These are phyloP conservation scores for Magnolia officinalis DNA, from an alignment of 164 flowering plant species.

Conservation along the genomic window DNA sequence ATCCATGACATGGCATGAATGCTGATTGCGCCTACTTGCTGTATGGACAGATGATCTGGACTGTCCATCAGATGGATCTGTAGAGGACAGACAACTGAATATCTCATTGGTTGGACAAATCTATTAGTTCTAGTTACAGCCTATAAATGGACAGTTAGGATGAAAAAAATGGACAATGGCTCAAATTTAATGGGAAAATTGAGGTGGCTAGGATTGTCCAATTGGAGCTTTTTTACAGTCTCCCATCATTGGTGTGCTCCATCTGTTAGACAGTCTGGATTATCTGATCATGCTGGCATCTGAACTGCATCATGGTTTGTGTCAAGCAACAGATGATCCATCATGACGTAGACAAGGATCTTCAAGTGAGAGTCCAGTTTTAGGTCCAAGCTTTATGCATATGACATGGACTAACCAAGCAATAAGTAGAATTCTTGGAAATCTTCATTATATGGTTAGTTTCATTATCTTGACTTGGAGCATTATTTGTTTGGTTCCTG, in stretches of 20 bases:
- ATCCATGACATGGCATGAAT: no score
- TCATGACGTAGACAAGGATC: not conserved
- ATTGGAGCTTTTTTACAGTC: not conserved
- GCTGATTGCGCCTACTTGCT: no score
- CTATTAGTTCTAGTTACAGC: no score
- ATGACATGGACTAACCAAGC: not conserved
- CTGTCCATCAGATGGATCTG: no score
- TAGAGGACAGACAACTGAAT: no score
- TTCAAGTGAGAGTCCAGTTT: not conserved
- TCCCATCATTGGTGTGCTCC: not conserved
- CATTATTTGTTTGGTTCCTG: conserved; percentile 15
- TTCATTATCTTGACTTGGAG: not conserved
- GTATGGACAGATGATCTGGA: no score
- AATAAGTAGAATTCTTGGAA: not conserved
- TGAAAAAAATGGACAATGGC: no score
- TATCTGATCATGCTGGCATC: not conserved
- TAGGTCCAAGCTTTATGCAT: not conserved
- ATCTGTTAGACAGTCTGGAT: not conserved
- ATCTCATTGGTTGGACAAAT: no score
- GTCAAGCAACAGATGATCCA: not conserved
- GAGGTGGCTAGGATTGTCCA: not conserved
- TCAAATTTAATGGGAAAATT: no score
- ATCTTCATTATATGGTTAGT: not conserved
- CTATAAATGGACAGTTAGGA: no score
- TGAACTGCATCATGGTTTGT: not conserved